A percentile compares a stretch with the other conserved stretches of the same genome.
phyloP scores from a whole-genome alignment of 495 filamentous ascomycete species.

The Rostrohypoxylon terebratum region DNA sequence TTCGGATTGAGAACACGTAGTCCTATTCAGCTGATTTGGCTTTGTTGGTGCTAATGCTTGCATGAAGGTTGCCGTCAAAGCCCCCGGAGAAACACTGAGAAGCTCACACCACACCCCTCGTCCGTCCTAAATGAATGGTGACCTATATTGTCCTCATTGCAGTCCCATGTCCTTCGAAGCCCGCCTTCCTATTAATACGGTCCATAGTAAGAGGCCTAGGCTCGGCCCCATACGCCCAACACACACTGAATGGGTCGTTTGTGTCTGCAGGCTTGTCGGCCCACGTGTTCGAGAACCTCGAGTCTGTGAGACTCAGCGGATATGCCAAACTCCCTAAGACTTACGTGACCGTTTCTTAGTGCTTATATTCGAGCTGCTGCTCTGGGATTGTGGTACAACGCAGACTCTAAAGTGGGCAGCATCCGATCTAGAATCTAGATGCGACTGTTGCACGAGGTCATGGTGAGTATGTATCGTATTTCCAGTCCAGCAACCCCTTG shows the following conservation, averaged over 20 bases:
- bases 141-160: neutral
- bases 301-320: conserved; percentile 23
- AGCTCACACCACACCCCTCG: neutral
- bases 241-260: conserved; percentile 7
- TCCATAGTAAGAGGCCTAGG: conserved; percentile 21
- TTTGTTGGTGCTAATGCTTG: neutral
- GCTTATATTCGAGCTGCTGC: conserved; percentile 26
- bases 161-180: too few relatives aligned
- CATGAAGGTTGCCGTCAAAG: neutral
- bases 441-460: conserved; percentile 38
- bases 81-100: neutral
- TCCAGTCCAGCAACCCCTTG: neutral
- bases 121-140: neutral
- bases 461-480: conserved; percentile 5
- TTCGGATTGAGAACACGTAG: neutral
- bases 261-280: conserved; percentile 5
- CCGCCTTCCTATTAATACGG: neutral
- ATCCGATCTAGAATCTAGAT: conserved; percentile 43
- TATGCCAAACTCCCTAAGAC: conserved; percentile 15
- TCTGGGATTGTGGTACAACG: conserved; percentile 28
- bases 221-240: conserved; percentile 4
- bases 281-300: conserved; percentile 27
- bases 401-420: conserved; percentile 18
- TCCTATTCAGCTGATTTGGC: neutral
- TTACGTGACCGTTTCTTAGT: conserved; percentile 27